These are phyloP conservation scores for Hypoxylon perforatum DNA, from an alignment of 495 filamentous ascomycete genomes.

Conservation along the genomic window DNA sequence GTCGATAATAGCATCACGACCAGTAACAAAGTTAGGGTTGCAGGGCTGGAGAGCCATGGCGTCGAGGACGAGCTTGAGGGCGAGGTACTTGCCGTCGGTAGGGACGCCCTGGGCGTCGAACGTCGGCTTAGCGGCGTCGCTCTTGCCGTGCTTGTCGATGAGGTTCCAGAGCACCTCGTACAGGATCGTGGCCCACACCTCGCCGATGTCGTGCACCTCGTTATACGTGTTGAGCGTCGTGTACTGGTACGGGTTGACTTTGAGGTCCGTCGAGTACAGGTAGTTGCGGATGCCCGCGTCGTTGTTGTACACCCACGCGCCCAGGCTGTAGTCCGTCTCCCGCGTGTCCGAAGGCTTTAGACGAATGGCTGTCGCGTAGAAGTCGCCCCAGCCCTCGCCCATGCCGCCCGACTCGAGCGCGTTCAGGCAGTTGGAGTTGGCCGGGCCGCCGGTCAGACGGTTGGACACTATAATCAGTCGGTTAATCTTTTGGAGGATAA, in stretches of 20 bases:
- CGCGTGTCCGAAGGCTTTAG: conserved; percentile 60
- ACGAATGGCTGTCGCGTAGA: conserved; percentile 62
- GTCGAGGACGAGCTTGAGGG: conserved; percentile 64
- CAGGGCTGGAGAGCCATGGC: conserved; percentile 67
- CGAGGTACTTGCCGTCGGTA: conserved; percentile 60
- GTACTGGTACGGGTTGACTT: conserved; percentile 60
- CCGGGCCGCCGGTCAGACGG: conserved; percentile 67
- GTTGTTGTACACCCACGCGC: conserved; percentile 57
- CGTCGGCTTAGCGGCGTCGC: conserved; percentile 51
- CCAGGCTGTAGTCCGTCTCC: conserved; percentile 56
- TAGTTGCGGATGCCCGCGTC: conserved; percentile 58
- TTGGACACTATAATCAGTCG: conserved; percentile 51
- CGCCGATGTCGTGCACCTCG: conserved; percentile 59
- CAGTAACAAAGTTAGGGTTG: conserved; percentile 61
- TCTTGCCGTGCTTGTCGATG: conserved; percentile 63
- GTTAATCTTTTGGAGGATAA: too few species aligned
- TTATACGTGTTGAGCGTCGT: conserved; percentile 50
- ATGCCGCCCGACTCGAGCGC: conserved; percentile 60
- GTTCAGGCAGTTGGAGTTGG: conserved; percentile 59
- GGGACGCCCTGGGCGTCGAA: conserved; percentile 58
- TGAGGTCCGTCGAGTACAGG: conserved; percentile 61
- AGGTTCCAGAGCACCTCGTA: conserved; percentile 66
- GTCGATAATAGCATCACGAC: conserved; percentile 64
- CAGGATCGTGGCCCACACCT: conserved; percentile 64
- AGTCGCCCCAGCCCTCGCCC: conserved; percentile 68